phyloP scores from a whole-genome alignment of 768 basidiomycete genomes.

The Rhizopogon vinicolor region DNA sequence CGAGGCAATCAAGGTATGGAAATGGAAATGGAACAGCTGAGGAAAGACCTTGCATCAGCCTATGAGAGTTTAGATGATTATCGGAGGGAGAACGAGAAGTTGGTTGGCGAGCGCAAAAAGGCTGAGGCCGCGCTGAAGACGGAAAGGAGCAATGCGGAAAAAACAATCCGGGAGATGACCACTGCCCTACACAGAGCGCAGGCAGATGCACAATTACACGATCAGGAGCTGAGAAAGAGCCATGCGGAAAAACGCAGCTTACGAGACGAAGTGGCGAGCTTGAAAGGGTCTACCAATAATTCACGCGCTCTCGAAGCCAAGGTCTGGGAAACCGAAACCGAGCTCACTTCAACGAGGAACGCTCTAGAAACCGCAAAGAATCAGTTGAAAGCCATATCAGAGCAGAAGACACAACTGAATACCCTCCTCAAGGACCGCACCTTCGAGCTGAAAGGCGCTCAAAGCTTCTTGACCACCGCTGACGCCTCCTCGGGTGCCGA shows the following conservation, averaged over 20 bases:
- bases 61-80: neutral
- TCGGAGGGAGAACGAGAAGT: neutral
- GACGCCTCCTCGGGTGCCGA: conserved; percentile 43
- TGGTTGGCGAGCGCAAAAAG: neutral
- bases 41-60: neutral
- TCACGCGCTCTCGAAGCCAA: neutral
- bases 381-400: neutral
- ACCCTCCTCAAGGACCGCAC: conserved; percentile 36
- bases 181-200: too few species aligned
- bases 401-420: conserved; percentile 9
- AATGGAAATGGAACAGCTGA: neutral
- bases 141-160: neutral
- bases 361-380: neutral
- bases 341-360: neutral
- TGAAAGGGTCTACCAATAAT: neutral
- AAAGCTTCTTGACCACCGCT: conserved; percentile 41
- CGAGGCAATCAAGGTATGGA: neutral
- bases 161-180: neutral
- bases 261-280: neutral
- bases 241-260: neutral
- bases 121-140: neutral
- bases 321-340: neutral
- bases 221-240: neutral
- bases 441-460: conserved; percentile 39
- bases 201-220: neutral